phyloP scores from a whole-genome alignment of 192 early-diverging fungal genomes.

The Coemansia sp. region DNA sequence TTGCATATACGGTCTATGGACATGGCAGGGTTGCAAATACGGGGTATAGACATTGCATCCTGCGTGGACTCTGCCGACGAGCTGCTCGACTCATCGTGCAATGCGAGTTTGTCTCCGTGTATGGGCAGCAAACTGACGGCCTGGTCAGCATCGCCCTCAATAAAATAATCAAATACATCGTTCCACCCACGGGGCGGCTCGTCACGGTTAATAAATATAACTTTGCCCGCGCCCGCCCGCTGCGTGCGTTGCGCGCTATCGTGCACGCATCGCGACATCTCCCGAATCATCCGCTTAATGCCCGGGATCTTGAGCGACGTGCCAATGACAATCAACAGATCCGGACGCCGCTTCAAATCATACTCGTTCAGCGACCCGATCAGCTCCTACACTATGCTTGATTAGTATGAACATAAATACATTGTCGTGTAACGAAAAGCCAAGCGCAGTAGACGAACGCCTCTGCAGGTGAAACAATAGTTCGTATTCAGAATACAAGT shows the following conservation, averaged over 20 bases:
- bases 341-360: slow-evolving; percentile 51
- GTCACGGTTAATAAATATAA: slow-evolving; percentile 52
- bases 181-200: slow-evolving; percentile 55
- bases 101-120: background rate
- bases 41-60: no score
- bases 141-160: slow-evolving; percentile 47
- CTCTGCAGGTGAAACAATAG: no score
- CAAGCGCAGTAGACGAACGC: no score
- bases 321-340: slow-evolving; percentile 57
- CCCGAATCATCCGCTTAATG: slow-evolving; percentile 54
- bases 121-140: slow-evolving; percentile 31
- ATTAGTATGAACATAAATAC: no score
- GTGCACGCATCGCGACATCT: slow-evolving; percentile 54
- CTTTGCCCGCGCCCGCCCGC: slow-evolving; percentile 42
- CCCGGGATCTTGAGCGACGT: slow-evolving; percentile 57
- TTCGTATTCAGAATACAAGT: background rate
- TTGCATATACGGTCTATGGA: no score
- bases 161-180: slow-evolving; percentile 54
- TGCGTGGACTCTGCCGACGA: no score
- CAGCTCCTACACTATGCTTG: slow-evolving; percentile 27
- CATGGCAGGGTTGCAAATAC: no score
- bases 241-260: slow-evolving; percentile 26
- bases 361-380: slow-evolving; percentile 48
- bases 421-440: no score
- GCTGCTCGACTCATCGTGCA: background rate